Conservation (phyloP, 345 rosid species). For the Passiflora organensis region DNA sequence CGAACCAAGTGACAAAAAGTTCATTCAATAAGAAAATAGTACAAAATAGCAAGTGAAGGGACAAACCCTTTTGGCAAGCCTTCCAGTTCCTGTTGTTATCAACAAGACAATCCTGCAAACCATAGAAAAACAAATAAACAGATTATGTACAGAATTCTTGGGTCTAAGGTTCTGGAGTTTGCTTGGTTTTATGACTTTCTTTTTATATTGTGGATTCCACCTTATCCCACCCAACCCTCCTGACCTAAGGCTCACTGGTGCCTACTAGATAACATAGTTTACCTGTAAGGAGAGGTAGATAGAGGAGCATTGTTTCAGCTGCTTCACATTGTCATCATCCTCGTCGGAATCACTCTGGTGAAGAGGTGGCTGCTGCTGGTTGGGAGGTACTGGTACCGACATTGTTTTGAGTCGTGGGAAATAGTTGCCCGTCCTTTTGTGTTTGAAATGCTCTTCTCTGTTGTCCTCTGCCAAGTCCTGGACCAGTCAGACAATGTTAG, state of each 20-base stretch:
- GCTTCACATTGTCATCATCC: slow-evolving; percentile 86
- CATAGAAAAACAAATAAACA: neutral
- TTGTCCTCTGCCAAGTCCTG: no score
- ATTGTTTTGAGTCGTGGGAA: neutral
- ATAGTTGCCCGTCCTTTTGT: no score
- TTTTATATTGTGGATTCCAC: neutral
- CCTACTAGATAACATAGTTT: no score
- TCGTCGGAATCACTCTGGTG: slow-evolving; percentile 73
- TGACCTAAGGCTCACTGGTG: no score
- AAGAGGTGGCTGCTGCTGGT: slow-evolving; percentile 12
- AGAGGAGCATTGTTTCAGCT: slow-evolving; percentile 72
- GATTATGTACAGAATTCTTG: neutral
- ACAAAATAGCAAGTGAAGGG: no score
- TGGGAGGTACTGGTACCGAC: neutral
- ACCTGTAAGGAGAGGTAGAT: slow-evolving; percentile 75
- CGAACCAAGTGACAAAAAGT: neutral
- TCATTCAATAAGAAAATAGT: neutral
- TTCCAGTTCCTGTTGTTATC: slow-evolving; percentile 74
- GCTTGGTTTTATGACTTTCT: neutral
- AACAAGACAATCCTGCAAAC: slow-evolving; percentile 69
- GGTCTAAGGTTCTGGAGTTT: slow-evolving; percentile 17
- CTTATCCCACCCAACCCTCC: no score
- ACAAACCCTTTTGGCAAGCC: slow-evolving; percentile 70
- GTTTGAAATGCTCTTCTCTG: no score
- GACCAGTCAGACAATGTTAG: no score